A percentile compares a stretch with the other conserved stretches of the same genome.
Conservation (phyloP, 768 basidiomycete genomes). For the Flagelloscypha sp. region DNA sequence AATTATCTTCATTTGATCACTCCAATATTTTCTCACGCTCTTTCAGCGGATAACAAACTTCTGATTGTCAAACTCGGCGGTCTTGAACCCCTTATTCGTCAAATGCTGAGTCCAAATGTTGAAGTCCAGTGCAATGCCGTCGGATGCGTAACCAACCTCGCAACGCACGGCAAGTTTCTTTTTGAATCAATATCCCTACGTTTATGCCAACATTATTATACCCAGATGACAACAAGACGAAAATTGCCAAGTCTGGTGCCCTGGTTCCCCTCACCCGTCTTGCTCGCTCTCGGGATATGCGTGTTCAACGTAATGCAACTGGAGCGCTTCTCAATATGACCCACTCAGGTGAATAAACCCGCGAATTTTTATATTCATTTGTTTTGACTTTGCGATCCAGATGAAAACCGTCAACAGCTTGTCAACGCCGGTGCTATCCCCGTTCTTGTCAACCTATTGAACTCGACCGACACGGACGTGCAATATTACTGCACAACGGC, state of each 20-base stretch:
- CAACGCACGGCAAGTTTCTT: conserved; percentile 77
- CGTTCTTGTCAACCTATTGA: conserved; percentile 88
- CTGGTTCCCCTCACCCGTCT: conserved; percentile 92
- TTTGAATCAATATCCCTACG: conserved; percentile 6
- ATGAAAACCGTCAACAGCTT: conserved; percentile 97
- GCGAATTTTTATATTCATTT: conserved; percentile 5
- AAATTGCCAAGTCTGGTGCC: conserved; percentile 99
- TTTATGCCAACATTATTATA: conserved; percentile 9
- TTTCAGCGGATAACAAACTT: conserved; percentile 92
- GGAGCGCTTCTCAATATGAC: conserved; percentile 99
- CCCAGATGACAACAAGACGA: conserved; percentile 97
- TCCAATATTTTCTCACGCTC: conserved; percentile 10
- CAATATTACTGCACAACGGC: conserved; percentile 99
- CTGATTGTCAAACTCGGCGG: conserved; percentile 97
- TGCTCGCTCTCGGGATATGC: conserved; percentile 97
- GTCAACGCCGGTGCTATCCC: conserved; percentile 98
- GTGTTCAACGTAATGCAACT: conserved; percentile 97
- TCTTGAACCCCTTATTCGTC: conserved; percentile 93
- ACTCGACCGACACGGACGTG: conserved; percentile 97
- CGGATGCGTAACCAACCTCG: conserved; percentile 96
- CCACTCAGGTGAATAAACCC: conserved; percentile 70
- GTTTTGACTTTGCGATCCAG: conserved; percentile 28
- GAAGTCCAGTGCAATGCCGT: conserved; percentile 99
- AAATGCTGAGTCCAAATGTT: conserved; percentile 98
- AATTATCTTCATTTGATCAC: conserved; percentile 25